Conservation (phyloP, 2,329 filamentous ascomycete species). For the Talaromyces sp. region DNA sequence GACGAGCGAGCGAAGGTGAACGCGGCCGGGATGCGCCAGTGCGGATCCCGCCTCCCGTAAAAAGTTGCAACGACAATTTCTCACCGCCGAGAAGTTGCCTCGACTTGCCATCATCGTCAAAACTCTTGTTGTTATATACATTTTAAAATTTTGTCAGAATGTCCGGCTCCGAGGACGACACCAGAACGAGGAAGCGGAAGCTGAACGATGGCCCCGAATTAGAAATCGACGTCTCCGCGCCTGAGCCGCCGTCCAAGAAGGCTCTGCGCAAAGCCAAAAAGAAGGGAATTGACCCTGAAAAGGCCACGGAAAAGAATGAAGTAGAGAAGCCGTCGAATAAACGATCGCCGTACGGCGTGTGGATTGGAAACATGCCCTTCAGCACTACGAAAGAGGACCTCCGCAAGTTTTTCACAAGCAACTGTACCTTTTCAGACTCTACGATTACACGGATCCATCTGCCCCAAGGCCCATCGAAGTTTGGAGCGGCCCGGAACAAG, state of each 20-base stretch:
- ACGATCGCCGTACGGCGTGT: constrained; percentile 79
- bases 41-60: constrained; percentile 3
- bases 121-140: neutral
- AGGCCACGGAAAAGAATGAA: constrained; percentile 27
- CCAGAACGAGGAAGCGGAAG: constrained; percentile 65
- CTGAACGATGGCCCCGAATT: constrained; percentile 57
- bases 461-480: constrained; percentile 55
- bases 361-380: constrained; percentile 96
- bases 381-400: constrained; percentile 68
- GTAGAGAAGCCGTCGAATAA: constrained; percentile 18
- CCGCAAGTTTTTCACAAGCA: constrained; percentile 72
- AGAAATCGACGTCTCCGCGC: constrained; percentile 82
- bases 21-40: constrained; percentile 3
- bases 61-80: neutral
- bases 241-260: constrained; percentile 93
- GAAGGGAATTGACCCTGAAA: constrained; percentile 21
- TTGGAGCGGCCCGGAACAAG: constrained; percentile 64
- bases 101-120: neutral
- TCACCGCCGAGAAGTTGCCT: neutral
- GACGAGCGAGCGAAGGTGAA: neutral
- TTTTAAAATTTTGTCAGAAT: constrained; percentile 16
- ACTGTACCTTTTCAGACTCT: constrained; percentile 59
- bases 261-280: constrained; percentile 87
- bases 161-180: constrained; percentile 15
- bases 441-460: constrained; percentile 82